Base-by-base conservation (phyloP, 345 rosid species). In the Carallia pectinifolia region DNA sequence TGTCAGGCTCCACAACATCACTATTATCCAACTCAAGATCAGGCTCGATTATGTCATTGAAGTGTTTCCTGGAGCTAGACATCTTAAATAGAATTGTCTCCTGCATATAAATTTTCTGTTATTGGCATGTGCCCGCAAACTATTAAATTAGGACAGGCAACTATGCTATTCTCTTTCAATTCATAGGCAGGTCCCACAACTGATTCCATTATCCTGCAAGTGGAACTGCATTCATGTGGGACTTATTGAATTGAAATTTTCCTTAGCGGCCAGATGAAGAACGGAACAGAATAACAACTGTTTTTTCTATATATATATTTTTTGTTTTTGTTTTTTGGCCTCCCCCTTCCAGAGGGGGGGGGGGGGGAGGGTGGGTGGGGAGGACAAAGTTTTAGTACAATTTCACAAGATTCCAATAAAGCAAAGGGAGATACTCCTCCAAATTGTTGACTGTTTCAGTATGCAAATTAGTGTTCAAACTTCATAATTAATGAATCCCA, bases 21-120 rank as follows among this genome's bases (percentile, higher is more conserved):
- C 86, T 67, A 37, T 87, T 73, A 48, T 91, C 97, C 70, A 89
- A 83, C 77, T 91, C 97, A 67, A 90, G 69, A 81, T 89, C 96
- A 79, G 97, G 89, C 80, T 93, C 94, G 4, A 76, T 70, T 48
- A 90, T 77, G 0, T 68, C 77, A 72, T 82, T 74, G 58, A 50
- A 68, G 33, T 71, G 27, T 63, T 74, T 76, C 58, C 63, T 58
- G 48, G 83, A 52, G 44, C 82, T 86, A 29, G 81, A 75, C 88
- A 79, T 77, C 75, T 80, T 81, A 66, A 67, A 74, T 71, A 79
- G 74, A 70, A 73, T 77, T 80, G 77, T 81, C 40, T 77, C 90
- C 89, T 86, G 77, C 67, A 59, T 38, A 50, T 39, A 34, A 40
- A 40, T 59, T 52, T 27, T 8, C 18, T 27, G 17, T 17, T 54